These are phyloP conservation scores for Terana coerulea DNA, from an alignment of 768 basidiomycete species.

Conservation along the genomic window DNA sequence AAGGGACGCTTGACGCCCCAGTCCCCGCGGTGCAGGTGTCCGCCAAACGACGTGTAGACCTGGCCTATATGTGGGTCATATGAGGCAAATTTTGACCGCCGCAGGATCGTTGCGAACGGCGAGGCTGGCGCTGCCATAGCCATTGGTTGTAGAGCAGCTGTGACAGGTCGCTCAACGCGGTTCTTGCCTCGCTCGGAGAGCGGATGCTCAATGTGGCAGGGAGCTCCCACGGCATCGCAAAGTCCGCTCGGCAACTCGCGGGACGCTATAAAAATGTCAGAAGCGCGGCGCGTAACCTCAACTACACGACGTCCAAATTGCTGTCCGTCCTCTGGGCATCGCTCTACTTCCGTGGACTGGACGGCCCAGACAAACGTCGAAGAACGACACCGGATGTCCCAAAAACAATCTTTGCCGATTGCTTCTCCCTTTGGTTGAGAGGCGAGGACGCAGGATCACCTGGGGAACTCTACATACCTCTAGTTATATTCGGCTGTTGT, in stretches of 20 bases:
- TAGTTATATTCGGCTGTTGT: conserved; percentile 7
- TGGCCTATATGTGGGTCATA: conserved; percentile 76
- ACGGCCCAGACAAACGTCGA: conserved; percentile 90
- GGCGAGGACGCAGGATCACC: conserved; percentile 90
- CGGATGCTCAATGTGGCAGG: not conserved
- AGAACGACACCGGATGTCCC: conserved; percentile 60
- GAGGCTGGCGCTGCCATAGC: conserved; percentile 44
- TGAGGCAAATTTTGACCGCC: conserved; percentile 77
- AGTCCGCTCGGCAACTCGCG: conserved; percentile 19
- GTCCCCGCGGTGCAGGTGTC: conserved; percentile 71
- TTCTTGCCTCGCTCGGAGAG: not conserved
- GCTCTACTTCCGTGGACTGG: conserved; percentile 49
- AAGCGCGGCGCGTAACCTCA: conserved; percentile 1
- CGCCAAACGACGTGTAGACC: conserved; percentile 68
- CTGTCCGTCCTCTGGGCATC: conserved; percentile 54
- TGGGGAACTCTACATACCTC: conserved; percentile 65
- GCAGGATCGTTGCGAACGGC: conserved; percentile 71
- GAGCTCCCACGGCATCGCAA: not conserved
- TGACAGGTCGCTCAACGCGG: not conserved
- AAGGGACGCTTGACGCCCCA: conserved; percentile 87
- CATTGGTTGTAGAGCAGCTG: conserved; percentile 1
- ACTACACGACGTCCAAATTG: conserved; percentile 78
- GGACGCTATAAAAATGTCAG: conserved; percentile 7
- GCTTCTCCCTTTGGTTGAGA: conserved; percentile 89
- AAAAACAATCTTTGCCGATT: conserved; percentile 93